A percentile compares a stretch with the other conserved stretches of the same genome.
These are phyloP conservation scores for Escovopsis sp. DNA, from an alignment of 2,329 filamentous ascomycete species.

Conservation along the genomic window DNA sequence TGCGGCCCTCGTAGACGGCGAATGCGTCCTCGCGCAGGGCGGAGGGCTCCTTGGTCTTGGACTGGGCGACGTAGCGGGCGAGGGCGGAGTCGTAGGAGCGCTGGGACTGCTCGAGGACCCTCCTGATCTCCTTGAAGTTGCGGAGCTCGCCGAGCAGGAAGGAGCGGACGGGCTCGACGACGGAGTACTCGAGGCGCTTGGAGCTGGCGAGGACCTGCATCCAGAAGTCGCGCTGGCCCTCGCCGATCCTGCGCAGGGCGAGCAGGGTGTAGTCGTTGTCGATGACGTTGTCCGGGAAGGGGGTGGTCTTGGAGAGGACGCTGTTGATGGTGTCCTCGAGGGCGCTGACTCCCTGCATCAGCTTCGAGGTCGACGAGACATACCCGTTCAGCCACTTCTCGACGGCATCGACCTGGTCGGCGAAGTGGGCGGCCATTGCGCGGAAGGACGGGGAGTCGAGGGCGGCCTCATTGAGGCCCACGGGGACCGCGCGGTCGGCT, in stretches of 20 bases:
- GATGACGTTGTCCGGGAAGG: slow-evolving; percentile 68
- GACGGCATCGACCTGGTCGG: slow-evolving; percentile 79
- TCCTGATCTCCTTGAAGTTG: slow-evolving; percentile 72
- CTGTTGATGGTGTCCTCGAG: slow-evolving; percentile 68
- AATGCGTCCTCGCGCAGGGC: slow-evolving; percentile 90
- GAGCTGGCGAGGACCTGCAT: slow-evolving; percentile 56
- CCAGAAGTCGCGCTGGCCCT: slow-evolving; percentile 84
- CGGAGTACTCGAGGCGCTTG: slow-evolving; percentile 60
- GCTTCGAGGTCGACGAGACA: slow-evolving; percentile 36
- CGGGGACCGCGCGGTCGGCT: slow-evolving; percentile 41
- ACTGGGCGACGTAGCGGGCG: slow-evolving; percentile 68
- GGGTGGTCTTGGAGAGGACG: slow-evolving; percentile 62
- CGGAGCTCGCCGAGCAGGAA: slow-evolving; percentile 72
- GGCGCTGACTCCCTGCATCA: slow-evolving; percentile 48
- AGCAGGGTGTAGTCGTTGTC: slow-evolving; percentile 92
- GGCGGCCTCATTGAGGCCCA: slow-evolving; percentile 83
- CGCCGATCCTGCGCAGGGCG: slow-evolving; percentile 70
- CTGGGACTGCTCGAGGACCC: slow-evolving; percentile 63
- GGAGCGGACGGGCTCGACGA: slow-evolving; percentile 66
- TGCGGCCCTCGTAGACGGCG: slow-evolving; percentile 81
- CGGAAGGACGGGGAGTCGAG: slow-evolving; percentile 95
- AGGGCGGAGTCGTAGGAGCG: slow-evolving; percentile 72
- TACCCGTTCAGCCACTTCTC: slow-evolving; percentile 77
- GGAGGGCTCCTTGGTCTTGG: slow-evolving; percentile 87
- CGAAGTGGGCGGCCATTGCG: slow-evolving; percentile 71